Percentiles rank a stretch among this genome's conserved stretches.
phyloP scores from a whole-genome alignment of 2,329 filamentous ascomycete genomes.

The Fusarium virguliforme region DNA sequence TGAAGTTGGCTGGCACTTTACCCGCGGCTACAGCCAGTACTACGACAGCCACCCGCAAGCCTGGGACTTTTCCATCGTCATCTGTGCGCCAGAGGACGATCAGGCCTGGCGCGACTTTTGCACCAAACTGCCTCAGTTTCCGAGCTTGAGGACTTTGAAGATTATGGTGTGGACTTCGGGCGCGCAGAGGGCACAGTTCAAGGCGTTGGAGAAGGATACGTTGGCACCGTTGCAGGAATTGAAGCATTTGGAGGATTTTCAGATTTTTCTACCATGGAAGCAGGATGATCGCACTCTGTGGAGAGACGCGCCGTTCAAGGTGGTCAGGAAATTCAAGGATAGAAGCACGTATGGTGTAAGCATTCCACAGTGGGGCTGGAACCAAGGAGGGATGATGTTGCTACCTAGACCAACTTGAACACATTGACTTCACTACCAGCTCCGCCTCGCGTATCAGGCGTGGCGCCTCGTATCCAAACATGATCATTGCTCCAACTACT shows the following conservation, averaged over 20 bases:
- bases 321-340: background rate
- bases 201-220: background rate
- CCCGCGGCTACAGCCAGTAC: constrained; percentile 17
- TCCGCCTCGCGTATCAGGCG: background rate
- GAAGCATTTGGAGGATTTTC: background rate
- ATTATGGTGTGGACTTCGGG: constrained; percentile 4
- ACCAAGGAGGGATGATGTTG: background rate
- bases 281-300: background rate
- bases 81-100: background rate
- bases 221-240: background rate
- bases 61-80: constrained; percentile 14
- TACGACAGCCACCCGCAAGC: constrained; percentile 23
- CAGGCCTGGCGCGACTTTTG: background rate
- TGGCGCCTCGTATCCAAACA: background rate
- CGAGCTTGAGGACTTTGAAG: constrained; percentile 4
- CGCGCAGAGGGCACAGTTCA: background rate
- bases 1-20: constrained; percentile 21
- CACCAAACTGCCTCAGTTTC: background rate
- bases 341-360: constrained; percentile 1
- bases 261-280: background rate
- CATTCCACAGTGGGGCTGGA: background rate
- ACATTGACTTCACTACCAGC: background rate
- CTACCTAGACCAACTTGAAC: background rate
- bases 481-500: background rate
- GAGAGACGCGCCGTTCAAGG: background rate